Evolutionary conservation across 139 green algal genomes (phyloP).

Genomic region (Pleodorina starrii): DNA sequence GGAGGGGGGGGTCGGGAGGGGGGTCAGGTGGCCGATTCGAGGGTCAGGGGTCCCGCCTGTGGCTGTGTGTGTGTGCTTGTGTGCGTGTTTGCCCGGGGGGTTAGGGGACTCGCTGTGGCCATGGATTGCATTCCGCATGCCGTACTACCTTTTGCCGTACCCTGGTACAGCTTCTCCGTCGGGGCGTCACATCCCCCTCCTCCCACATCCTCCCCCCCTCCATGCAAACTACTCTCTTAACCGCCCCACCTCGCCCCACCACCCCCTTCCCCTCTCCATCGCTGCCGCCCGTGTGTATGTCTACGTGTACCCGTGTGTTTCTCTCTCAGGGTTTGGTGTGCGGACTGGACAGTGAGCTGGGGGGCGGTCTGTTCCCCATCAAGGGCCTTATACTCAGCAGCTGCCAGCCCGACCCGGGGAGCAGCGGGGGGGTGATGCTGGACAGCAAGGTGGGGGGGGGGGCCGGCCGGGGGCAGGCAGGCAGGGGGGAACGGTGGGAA

Average conservation of each 20-base stretch:
- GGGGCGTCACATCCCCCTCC: too few species aligned
- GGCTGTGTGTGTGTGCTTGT: too few species aligned
- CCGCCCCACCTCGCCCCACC: background rate
- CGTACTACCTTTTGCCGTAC: too few species aligned
- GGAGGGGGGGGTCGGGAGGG: too few species aligned
- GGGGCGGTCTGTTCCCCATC: conserved; percentile 41
- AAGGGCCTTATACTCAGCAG: conserved; percentile 59
- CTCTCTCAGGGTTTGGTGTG: conserved; percentile 61
- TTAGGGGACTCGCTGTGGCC: too few species aligned
- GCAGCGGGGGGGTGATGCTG: conserved; percentile 61
- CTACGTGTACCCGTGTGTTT: background rate
- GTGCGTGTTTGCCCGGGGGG: too few species aligned
- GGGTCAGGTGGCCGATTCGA: too few species aligned
- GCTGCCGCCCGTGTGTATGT: background rate
- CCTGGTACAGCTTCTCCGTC: too few species aligned
- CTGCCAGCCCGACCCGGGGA: conserved; percentile 77
- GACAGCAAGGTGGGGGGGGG: conserved; percentile 53
- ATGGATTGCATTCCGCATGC: too few species aligned
- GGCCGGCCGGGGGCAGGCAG: conserved; percentile 24
- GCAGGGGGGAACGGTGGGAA: conserved; percentile 62
- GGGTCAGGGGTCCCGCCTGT: too few species aligned
- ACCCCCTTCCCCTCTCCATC: background rate
- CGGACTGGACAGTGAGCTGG: conserved; percentile 63
- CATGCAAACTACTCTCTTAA: too few species aligned
- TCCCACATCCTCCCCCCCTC: too few species aligned